A percentile compares a stretch with the other conserved stretches of the same genome.
These are phyloP conservation scores for Ostreobium quekettii DNA, from an alignment of 139 green algal species.

Conservation along the genomic window DNA sequence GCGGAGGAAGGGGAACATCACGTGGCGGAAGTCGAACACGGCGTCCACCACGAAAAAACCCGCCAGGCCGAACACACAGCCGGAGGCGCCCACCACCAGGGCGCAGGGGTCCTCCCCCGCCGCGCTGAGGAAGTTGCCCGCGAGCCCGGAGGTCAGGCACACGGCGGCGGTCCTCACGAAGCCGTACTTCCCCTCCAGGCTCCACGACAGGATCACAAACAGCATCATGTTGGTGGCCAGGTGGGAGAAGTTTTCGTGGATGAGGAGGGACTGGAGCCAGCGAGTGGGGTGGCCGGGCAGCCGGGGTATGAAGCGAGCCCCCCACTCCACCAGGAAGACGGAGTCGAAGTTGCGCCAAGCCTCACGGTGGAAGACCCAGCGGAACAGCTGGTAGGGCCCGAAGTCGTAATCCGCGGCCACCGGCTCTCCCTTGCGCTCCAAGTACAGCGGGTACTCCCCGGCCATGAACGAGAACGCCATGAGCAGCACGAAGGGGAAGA, in stretches of 20 bases:
- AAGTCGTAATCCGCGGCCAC: conserved; percentile 9
- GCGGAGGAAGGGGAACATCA: conserved; percentile 16
- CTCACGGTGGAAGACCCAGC: conserved; percentile 6
- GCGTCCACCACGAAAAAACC: conserved; percentile 14
- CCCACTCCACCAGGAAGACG: conserved; percentile 15
- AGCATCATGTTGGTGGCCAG: conserved; percentile 53
- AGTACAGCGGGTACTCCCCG: conserved; percentile 8
- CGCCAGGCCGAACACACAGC: conserved; percentile 16
- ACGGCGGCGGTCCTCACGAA: conserved; percentile 32
- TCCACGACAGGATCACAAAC: conserved; percentile 38
- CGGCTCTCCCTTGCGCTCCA: background rate
- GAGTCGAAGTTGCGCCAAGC: conserved; percentile 9
- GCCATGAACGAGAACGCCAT: conserved; percentile 18
- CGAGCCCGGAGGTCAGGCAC: conserved; percentile 20
- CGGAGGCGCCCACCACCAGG: conserved; percentile 10
- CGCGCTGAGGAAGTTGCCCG: conserved; percentile 15
- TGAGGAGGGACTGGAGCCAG: conserved; percentile 43
- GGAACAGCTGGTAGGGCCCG: background rate
- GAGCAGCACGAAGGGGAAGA: conserved; percentile 15
- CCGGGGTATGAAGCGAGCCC: background rate
- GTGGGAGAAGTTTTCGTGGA: conserved; percentile 52
- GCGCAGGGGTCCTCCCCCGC: conserved; percentile 11
- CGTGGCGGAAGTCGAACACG: background rate
- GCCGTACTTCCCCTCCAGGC: conserved; percentile 57
- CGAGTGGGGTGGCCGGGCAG: conserved; percentile 29